Percentiles rank a stretch among this genome's conserved stretches.
Evolutionary conservation across 345 rosid genomes (phyloP).

Genomic region (Leavenworthia alabamica): DNA sequence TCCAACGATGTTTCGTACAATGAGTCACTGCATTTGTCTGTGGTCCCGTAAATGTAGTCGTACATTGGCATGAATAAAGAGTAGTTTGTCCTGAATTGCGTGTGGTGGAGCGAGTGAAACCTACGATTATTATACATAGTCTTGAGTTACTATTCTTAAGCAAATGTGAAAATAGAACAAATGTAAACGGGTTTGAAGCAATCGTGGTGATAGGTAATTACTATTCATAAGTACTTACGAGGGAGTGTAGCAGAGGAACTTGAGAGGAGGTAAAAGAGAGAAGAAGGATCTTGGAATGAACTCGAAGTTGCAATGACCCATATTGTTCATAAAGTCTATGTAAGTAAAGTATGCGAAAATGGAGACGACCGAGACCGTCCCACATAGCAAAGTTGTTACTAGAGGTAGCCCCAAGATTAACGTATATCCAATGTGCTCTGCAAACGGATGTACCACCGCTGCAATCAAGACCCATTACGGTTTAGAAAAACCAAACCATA

Average conservation of each 20-base stretch:
- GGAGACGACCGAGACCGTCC: conserved; percentile 34
- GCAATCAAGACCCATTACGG: conserved; percentile 14
- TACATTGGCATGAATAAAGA: conserved; percentile 51
- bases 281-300: conserved; percentile 52
- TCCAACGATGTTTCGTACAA: conserved; percentile 31
- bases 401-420: conserved; percentile 45
- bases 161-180: too few relatives aligned
- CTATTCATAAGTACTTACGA: conserved; percentile 13
- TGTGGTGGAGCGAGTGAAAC: conserved; percentile 52
- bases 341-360: conserved; percentile 33
- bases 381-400: conserved; percentile 1
- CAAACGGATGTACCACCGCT: conserved; percentile 88
- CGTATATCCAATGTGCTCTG: conserved; percentile 53
- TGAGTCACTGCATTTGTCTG: conserved; percentile 31
- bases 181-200: not conserved
- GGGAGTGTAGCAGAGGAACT: conserved; percentile 62
- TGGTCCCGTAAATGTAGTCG: conserved; percentile 40
- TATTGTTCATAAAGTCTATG: conserved; percentile 67
- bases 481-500: not conserved
- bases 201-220: not conserved
- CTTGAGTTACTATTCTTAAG: too few relatives aligned
- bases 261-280: conserved; percentile 57
- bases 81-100: conserved; percentile 46
- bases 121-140: not conserved
- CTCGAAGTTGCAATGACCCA: conserved; percentile 93